A percentile compares a stretch with the other conserved stretches of the same genome.
These are phyloP conservation scores for Debaryomyces sp. DNA, from an alignment of 1,139 yeast genomes.

Conservation along the genomic window DNA sequence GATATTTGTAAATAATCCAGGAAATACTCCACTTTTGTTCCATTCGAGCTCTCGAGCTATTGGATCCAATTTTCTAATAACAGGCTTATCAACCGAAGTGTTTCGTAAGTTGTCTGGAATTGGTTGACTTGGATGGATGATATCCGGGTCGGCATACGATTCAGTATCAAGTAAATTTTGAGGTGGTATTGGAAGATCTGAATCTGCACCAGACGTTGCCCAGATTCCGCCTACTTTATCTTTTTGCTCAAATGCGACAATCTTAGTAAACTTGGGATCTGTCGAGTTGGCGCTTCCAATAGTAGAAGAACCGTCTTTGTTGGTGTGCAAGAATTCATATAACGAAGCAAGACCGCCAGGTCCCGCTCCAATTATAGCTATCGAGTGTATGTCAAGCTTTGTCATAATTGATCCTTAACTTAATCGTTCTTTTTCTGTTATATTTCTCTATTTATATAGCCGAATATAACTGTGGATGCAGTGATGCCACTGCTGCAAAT, in stretches of 20 bases:
- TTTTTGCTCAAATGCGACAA: neutral
- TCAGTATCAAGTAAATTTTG: conserved; percentile 31
- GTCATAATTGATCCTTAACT: neutral
- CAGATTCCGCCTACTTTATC: conserved; percentile 11
- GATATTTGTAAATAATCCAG: conserved; percentile 49
- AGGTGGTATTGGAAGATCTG: conserved; percentile 34
- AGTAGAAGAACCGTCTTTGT: conserved; percentile 31
- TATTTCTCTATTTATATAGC: neutral
- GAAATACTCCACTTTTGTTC: conserved; percentile 46
- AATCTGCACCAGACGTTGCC: conserved; percentile 26
- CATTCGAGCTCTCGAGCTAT: conserved; percentile 31
- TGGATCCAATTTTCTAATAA: conserved; percentile 11
- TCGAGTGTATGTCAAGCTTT: conserved; percentile 20
- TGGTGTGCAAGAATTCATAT: conserved; percentile 38
- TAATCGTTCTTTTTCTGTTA: neutral
- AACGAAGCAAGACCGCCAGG: conserved; percentile 41
- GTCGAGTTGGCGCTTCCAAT: neutral
- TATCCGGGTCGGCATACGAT: conserved; percentile 27
- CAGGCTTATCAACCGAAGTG: conserved; percentile 12
- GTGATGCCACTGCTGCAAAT: neutral
- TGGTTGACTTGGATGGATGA: conserved; percentile 24
- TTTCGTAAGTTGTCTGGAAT: conserved; percentile 20
- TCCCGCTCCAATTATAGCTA: conserved; percentile 42
- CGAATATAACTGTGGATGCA: neutral
- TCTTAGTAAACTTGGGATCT: neutral